These are phyloP conservation scores for Zymoseptoria passerinii DNA, from an alignment of 2,329 filamentous ascomycete species.

Conservation along the genomic window DNA sequence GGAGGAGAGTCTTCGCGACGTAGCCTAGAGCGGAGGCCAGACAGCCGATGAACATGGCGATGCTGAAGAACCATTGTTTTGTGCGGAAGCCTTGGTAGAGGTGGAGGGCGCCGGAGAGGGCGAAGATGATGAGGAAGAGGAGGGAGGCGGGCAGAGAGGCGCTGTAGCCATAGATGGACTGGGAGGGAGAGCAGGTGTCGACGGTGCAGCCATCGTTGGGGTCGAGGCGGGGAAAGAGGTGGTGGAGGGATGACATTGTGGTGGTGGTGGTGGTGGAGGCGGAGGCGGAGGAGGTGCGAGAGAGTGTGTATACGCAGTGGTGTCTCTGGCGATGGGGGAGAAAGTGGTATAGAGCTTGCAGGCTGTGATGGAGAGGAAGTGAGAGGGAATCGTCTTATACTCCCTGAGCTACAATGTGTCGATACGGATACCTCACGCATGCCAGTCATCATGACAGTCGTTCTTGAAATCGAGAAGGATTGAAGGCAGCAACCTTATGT, in stretches of 20 bases:
- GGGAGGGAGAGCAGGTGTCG: conserved; percentile 17
- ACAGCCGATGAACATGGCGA: conserved; percentile 35
- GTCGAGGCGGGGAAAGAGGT: conserved; percentile 17
- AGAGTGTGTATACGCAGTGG: not conserved
- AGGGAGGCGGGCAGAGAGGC: conserved; percentile 32
- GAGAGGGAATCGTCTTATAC: not conserved
- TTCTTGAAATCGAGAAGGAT: not conserved
- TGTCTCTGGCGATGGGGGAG: not conserved
- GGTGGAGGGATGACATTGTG: conserved; percentile 5
- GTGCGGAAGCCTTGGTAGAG: conserved; percentile 28
- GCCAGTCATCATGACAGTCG: not conserved
- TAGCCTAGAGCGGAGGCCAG: conserved; percentile 38
- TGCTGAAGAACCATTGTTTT: conserved; percentile 34
- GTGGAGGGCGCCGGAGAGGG: conserved; percentile 26
- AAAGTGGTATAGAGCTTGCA: not conserved
- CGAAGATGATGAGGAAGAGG: conserved; percentile 34
- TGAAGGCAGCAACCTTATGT: not conserved
- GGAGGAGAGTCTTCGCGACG: conserved; percentile 35
- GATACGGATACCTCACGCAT: not conserved
- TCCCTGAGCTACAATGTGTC: not conserved
- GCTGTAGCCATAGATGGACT: conserved; percentile 28
- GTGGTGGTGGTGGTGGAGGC: no score
- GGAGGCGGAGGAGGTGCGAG: not conserved
- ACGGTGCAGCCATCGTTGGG: conserved; percentile 24
- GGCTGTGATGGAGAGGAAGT: not conserved